Conservation (phyloP, 176 grass and related monocot species). For the Oryza brachyantha region DNA sequence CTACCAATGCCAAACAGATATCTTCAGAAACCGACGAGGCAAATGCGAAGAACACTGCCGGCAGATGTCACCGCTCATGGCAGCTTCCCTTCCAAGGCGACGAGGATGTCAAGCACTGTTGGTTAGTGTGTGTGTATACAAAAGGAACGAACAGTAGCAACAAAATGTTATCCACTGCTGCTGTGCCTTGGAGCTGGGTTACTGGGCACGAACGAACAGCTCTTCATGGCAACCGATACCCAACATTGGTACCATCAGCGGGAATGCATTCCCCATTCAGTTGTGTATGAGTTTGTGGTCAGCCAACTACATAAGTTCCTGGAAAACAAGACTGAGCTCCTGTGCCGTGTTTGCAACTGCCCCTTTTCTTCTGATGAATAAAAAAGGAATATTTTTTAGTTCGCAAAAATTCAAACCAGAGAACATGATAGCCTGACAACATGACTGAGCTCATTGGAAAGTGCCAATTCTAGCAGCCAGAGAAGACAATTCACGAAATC, state of each 20-base stretch:
- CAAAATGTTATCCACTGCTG: conserved; percentile 22
- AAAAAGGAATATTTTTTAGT: conserved; percentile 6
- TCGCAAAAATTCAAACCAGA: conserved; percentile 5
- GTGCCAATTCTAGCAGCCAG: not conserved
- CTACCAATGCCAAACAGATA: not conserved
- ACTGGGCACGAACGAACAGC: not conserved
- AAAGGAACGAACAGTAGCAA: conserved; percentile 14
- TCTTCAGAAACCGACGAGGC: not conserved
- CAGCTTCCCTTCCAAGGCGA: conserved; percentile 28
- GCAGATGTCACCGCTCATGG: conserved; percentile 5
- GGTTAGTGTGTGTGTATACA: conserved; percentile 47
- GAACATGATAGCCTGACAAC: not conserved
- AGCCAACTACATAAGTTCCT: conserved; percentile 72
- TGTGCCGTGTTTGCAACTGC: conserved; percentile 69
- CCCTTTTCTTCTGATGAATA: conserved; percentile 81
- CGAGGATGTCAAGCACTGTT: conserved; percentile 25
- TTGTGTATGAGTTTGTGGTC: conserved; percentile 40
- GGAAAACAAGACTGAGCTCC: conserved; percentile 86
- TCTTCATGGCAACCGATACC: conserved; percentile 9
- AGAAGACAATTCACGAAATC: not conserved
- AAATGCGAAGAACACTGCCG: not conserved
- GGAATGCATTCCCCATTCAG: conserved; percentile 14
- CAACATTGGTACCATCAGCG: not conserved
- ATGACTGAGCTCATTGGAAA: not conserved
- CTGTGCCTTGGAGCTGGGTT: conserved; percentile 27